Conservation (phyloP, 495 filamentous ascomycete species). For the Neurospora sp. region DNA sequence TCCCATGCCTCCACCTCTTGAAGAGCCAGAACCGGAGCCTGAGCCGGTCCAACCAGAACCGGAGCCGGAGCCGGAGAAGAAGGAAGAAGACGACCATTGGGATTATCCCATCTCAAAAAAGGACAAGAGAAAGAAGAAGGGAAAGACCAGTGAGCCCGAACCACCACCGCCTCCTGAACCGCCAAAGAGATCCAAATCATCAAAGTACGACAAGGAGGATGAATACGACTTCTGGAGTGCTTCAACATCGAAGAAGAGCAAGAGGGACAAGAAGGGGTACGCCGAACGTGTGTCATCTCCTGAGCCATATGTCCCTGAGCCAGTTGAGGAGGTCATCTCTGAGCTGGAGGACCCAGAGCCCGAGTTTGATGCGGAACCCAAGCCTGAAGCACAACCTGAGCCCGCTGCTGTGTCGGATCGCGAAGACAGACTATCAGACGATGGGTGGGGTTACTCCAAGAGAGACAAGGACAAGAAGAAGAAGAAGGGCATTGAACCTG, state of each 20-base stretch:
- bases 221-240: conserved; percentile 5
- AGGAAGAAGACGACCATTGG: conserved; percentile 14
- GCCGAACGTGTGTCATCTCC: conserved; percentile 6
- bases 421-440: background rate
- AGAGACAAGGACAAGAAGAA: conserved; percentile 3
- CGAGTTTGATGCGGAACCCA: conserved; percentile 3
- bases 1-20: background rate
- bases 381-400: background rate
- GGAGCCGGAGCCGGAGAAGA: conserved; percentile 23
- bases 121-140: conserved; percentile 26
- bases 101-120: conserved; percentile 10
- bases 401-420: background rate
- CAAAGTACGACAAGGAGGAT: background rate
- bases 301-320: background rate
- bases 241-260: conserved; percentile 4
- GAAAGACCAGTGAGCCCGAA: conserved; percentile 10
- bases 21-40: conserved; percentile 6
- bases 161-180: conserved; percentile 6
- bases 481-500: background rate
- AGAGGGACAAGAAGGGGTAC: conserved; percentile 6
- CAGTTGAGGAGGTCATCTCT: conserved; percentile 1
- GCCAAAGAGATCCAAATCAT: background rate
- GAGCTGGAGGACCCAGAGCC: conserved; percentile 1
- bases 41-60: conserved; percentile 11
- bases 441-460: background rate